Percentiles rank a stretch among this genome's conserved stretches.
Evolutionary conservation across 1,139 yeast species (phyloP).

Genomic region (Petasospora fabianii): DNA sequence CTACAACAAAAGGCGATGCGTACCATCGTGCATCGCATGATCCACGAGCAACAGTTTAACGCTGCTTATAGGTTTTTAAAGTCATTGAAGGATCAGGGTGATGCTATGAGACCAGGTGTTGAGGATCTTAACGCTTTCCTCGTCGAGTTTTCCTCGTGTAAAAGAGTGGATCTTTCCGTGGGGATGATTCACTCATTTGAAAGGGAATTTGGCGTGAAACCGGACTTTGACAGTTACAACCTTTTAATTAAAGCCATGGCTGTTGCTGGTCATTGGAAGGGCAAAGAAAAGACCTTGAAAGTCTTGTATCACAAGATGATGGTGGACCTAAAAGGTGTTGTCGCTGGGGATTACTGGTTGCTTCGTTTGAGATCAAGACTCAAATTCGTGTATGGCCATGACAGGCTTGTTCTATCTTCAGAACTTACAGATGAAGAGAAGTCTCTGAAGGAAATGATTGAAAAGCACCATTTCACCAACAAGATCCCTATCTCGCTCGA

Average conservation of each 20-base stretch:
- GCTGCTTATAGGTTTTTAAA: constrained; percentile 22
- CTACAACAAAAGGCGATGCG: constrained; percentile 25
- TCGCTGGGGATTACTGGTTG: constrained; percentile 28
- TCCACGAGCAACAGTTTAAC: constrained; percentile 26
- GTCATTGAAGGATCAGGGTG: constrained; percentile 4
- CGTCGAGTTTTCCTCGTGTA: constrained; percentile 28
- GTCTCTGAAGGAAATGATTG: constrained; percentile 8
- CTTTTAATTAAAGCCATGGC: constrained; percentile 33
- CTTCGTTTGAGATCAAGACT: constrained; percentile 24
- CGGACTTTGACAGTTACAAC: constrained; percentile 30
- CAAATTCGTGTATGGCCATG: constrained; percentile 16
- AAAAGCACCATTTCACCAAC: constrained; percentile 1
- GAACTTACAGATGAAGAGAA: constrained; percentile 20
- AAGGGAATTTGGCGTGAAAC: constrained; percentile 24
- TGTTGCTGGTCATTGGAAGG: constrained; percentile 29
- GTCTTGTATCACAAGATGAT: constrained; percentile 26
- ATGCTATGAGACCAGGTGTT: constrained; percentile 10
- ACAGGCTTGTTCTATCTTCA: constrained; percentile 15
- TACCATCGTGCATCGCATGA: constrained; percentile 25
- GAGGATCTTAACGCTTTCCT: constrained; percentile 31
- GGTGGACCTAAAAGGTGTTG: constrained; percentile 14
- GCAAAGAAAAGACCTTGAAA: constrained; percentile 26
- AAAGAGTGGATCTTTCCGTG: constrained; percentile 33
- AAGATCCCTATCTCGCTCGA: constrained; percentile 10
- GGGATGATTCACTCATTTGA: constrained; percentile 30